These are phyloP conservation scores for Globisporangium nodosum DNA, from an alignment of 352 stramenopile genomes.

Conservation along the genomic window DNA sequence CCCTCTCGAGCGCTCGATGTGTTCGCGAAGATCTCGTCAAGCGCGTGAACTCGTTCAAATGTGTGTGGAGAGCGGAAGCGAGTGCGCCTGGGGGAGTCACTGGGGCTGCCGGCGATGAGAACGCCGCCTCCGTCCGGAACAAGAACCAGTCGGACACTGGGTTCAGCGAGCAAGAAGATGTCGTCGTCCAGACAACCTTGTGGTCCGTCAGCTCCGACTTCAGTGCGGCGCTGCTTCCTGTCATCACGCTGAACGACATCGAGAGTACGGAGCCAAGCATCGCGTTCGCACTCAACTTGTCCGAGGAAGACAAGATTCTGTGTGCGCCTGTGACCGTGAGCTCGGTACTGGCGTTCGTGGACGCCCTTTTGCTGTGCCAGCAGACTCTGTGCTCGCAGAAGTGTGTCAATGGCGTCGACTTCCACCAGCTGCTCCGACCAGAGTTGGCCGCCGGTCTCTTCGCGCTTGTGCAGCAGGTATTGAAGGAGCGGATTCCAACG, in stretches of 20 bases:
- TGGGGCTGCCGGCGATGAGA: conserved; percentile 11
- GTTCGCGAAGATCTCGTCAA: conserved; percentile 78
- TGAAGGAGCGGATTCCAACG: conserved; percentile 52
- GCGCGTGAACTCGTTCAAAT: conserved; percentile 49
- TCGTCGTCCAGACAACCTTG: conserved; percentile 59
- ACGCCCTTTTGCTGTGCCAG: conserved; percentile 15
- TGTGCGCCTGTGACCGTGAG: conserved; percentile 54
- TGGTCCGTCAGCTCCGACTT: conserved; percentile 70
- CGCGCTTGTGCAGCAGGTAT: conserved; percentile 62
- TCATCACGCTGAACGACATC: conserved; percentile 54
- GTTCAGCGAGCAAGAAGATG: conserved; percentile 31
- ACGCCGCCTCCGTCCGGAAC: background rate
- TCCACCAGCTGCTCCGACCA: conserved; percentile 28
- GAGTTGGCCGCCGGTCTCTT: conserved; percentile 67
- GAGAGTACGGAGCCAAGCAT: conserved; percentile 25
- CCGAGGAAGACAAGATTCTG: conserved; percentile 70
- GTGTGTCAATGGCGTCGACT: background rate
- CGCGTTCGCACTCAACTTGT: conserved; percentile 53
- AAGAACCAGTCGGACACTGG: conserved; percentile 37
- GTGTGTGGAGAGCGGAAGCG: conserved; percentile 48
- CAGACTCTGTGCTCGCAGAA: conserved; percentile 6
- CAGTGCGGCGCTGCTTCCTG: conserved; percentile 44
- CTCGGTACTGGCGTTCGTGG: conserved; percentile 61
- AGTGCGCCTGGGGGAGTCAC: conserved; percentile 11
- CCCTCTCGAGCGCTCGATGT: conserved; percentile 44